Percentiles rank a stretch among this genome's conserved stretches.
These are phyloP conservation scores for Chloropicon primus DNA, from an alignment of 139 green algal genomes.

Conservation along the genomic window DNA sequence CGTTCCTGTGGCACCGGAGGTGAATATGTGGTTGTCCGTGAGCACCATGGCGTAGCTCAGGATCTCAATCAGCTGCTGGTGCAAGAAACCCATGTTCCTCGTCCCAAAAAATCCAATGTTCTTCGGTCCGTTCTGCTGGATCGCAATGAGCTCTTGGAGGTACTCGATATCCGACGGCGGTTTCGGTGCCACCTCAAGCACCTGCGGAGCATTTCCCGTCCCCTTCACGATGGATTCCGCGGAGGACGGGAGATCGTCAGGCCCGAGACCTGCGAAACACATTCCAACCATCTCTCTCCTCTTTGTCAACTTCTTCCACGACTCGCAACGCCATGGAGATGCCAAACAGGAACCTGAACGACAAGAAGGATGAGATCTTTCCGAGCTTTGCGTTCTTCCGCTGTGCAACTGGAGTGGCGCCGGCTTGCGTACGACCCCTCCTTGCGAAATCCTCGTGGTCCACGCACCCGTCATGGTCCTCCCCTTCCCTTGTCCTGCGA, in stretches of 20 bases:
- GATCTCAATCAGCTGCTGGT: slow-evolving; percentile 97
- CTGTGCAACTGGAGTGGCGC: too few species aligned
- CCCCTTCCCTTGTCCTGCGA: too few species aligned
- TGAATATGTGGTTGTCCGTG: slow-evolving; percentile 95
- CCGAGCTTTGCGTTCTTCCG: too few species aligned
- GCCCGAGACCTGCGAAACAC: background rate
- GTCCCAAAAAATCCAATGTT: slow-evolving; percentile 96
- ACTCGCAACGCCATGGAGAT: too few species aligned
- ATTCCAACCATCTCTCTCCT: background rate
- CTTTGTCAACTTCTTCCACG: too few species aligned
- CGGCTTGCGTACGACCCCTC: too few species aligned
- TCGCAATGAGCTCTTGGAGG: slow-evolving; percentile 89
- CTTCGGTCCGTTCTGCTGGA: slow-evolving; percentile 81
- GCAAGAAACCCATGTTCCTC: slow-evolving; percentile 93
- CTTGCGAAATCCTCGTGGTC: too few species aligned
- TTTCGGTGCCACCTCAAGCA: slow-evolving; percentile 26
- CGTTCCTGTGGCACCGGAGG: slow-evolving; percentile 84
- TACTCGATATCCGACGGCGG: slow-evolving; percentile 42
- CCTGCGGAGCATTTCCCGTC: background rate
- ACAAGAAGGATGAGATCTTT: too few species aligned
- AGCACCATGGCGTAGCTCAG: slow-evolving; percentile 92
- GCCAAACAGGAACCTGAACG: too few species aligned
- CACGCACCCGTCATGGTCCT: too few species aligned
- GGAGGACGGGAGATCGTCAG: background rate
- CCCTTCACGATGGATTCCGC: background rate